These are phyloP conservation scores for Kazachstania martiniae DNA, from an alignment of 805 yeast species.

Conservation along the genomic window DNA sequence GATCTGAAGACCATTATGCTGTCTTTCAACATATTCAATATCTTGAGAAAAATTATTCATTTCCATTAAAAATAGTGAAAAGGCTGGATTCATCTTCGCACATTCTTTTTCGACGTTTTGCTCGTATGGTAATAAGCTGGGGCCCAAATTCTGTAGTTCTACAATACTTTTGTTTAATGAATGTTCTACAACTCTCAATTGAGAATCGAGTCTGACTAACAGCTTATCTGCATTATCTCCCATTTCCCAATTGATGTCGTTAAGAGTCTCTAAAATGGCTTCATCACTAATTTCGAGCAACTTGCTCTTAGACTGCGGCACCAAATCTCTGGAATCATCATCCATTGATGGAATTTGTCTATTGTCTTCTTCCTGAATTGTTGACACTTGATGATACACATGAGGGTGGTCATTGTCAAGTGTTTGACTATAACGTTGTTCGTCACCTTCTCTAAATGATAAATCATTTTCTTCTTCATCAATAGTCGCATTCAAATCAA, in stretches of 20 bases:
- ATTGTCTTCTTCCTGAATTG: slow-evolving; percentile 23
- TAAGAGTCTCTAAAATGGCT: slow-evolving; percentile 44
- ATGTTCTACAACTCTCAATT: slow-evolving; percentile 52
- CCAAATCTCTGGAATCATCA: slow-evolving; percentile 4
- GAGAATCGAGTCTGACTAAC: slow-evolving; percentile 45
- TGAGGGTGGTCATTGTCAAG: slow-evolving; percentile 10
- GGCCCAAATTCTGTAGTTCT: slow-evolving; percentile 36
- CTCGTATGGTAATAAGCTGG: slow-evolving; percentile 34
- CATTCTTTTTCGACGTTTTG: slow-evolving; percentile 41
- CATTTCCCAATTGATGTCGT: slow-evolving; percentile 68
- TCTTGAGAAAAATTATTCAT: slow-evolving; percentile 55
- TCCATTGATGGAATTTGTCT: not conserved
- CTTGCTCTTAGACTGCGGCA: too few relatives aligned
- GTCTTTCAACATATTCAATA: slow-evolving; percentile 58
- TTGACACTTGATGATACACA: slow-evolving; percentile 23
- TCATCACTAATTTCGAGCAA: slow-evolving; percentile 32
- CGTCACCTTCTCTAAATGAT: slow-evolving; percentile 29
- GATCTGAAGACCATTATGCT: slow-evolving; percentile 75
- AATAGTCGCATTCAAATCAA: slow-evolving; percentile 8
- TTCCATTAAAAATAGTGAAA: slow-evolving; percentile 50
- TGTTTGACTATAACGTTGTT: slow-evolving; percentile 17
- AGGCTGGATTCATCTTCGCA: slow-evolving; percentile 40
- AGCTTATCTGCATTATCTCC: slow-evolving; percentile 52
- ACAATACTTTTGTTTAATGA: slow-evolving; percentile 48
- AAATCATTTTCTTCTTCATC: slow-evolving; percentile 18